Evolutionary conservation across 2,329 filamentous ascomycete species (phyloP).

Genomic region (Colletotrichum eleusines): DNA sequence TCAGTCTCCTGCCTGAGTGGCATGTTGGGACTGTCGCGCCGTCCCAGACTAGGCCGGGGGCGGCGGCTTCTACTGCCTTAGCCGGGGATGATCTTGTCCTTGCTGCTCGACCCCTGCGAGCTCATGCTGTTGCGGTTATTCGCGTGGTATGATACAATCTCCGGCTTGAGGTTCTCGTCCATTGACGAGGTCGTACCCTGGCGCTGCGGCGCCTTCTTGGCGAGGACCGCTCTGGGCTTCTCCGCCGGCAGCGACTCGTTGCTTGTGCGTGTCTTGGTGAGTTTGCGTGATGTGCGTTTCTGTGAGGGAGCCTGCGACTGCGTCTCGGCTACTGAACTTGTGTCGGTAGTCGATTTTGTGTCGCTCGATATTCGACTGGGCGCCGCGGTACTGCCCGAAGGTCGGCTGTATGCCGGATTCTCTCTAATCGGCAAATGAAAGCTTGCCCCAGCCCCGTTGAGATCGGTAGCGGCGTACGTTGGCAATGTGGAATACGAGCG

Average conservation of each 20-base stretch:
- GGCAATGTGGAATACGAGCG: slow-evolving; percentile 43
- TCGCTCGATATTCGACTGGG: slow-evolving; percentile 52
- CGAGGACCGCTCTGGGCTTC: slow-evolving; percentile 52
- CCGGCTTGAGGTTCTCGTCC: slow-evolving; percentile 32
- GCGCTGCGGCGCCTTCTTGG: slow-evolving; percentile 53
- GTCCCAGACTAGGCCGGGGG: not conserved
- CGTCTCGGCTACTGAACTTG: slow-evolving; percentile 45
- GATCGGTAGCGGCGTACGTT: slow-evolving; percentile 40
- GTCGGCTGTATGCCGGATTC: slow-evolving; percentile 43
- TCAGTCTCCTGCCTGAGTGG: not conserved
- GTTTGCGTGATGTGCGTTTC: slow-evolving; percentile 56
- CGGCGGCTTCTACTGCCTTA: slow-evolving; percentile 4
- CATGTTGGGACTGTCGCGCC: not conserved
- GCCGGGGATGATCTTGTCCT: slow-evolving; percentile 30
- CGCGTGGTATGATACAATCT: slow-evolving; percentile 23
- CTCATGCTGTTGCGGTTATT: slow-evolving; percentile 34
- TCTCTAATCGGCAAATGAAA: slow-evolving; percentile 44
- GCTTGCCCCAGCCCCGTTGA: slow-evolving; percentile 40
- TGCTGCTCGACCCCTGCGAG: slow-evolving; percentile 35
- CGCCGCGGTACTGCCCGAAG: slow-evolving; percentile 42
- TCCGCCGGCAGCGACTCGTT: slow-evolving; percentile 51
- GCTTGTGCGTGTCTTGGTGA: slow-evolving; percentile 56
- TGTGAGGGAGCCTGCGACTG: slow-evolving; percentile 42
- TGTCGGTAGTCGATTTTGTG: slow-evolving; percentile 48
- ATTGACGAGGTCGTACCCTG: slow-evolving; percentile 45